Evolutionary conservation across 2,329 filamentous ascomycete species (phyloP), one percentile per base, ranked within the genome.

Genomic region (Alternaria rosae): DNA sequence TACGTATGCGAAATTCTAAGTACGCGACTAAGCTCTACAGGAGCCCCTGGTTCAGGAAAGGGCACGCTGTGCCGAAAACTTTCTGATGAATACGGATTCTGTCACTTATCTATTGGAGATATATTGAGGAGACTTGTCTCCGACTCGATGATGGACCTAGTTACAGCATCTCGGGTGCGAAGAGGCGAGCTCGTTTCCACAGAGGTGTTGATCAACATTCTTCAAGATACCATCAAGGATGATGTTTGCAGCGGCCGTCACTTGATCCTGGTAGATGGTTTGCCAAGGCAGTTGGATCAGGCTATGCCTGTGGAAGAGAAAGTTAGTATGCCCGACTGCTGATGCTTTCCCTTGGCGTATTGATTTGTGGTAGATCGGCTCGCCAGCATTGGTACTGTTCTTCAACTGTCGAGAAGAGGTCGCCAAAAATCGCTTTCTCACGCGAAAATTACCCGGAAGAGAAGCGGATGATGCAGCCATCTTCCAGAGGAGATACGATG

Each of bases 1-100:
- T 64, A 56, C 23, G 57, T 51, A 23, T 35, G 7, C 17, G 12
- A 52, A 9, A 26, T 26, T 25, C 13, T 62, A 43, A 55, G 57
- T 45, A 56, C 43, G 32, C 11, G 10, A 56, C 59, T 54, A 66
- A 41, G 30, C 5, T 20, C 12, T 51, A 30, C 62, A 64, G 76
- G 75, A 12, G 63, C 70, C 25, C 78, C 76, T 17, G 75, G 74
- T 26, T 68, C 75, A 25, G 75, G 77, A 15, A 78, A 43, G 70
- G 75, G 76, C 12, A 78, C 75, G 2, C 65, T 77, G 6, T 77
- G 75, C 61, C 52, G 45, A n/a, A 50, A 30, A 13, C 65, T 73
- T 23, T 59, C 70, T 10, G 44, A 67, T 9, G 42, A 67, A 20
- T 58, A 64, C 21, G 61, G 61, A 25, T 56, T 73, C 52, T 50